phyloP scores from a whole-genome alignment of 768 basidiomycete genomes.

The Boletus rubescentipes region DNA sequence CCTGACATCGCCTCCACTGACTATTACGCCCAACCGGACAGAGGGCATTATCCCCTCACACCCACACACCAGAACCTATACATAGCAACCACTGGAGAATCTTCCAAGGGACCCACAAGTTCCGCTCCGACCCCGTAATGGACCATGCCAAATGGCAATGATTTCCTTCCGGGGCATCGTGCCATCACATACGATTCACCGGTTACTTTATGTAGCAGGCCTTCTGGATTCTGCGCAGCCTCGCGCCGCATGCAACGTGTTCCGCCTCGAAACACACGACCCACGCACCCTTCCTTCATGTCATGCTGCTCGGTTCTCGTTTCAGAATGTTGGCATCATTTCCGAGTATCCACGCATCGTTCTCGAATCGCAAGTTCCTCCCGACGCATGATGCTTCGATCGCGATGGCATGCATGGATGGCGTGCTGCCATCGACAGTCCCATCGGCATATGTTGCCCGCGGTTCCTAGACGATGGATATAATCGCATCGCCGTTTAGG shows the following conservation, averaged over 20 bases:
- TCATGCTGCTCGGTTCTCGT: constrained; percentile 8
- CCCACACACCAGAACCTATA: constrained; percentile 13
- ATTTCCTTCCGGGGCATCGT: constrained; percentile 16
- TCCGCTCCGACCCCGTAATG: constrained; percentile 21
- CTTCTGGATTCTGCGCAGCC: constrained; percentile 22
- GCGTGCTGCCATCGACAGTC: constrained; percentile 8
- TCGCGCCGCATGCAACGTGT: constrained; percentile 24
- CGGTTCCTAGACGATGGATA: constrained; percentile 5
- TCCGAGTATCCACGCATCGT: constrained; percentile 15
- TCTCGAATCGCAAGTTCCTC: constrained; percentile 1
- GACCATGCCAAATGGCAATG: constrained; percentile 10
- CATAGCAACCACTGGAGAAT: constrained; percentile 12
- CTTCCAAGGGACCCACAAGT: constrained; percentile 13
- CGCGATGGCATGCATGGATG: constrained; percentile 3
- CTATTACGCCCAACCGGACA: constrained; percentile 10
- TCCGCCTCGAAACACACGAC: constrained; percentile 29
- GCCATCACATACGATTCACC: constrained; percentile 8
- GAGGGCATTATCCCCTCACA: constrained; percentile 20
- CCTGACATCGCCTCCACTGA: constrained; percentile 17
- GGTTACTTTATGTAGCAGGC: constrained; percentile 8
- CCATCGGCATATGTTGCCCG: constrained; percentile 1
- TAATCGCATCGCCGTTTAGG: constrained; percentile 7
- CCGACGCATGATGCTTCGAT: constrained; percentile 5
- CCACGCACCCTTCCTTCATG: constrained; percentile 17
- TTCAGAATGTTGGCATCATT: constrained; percentile 24